phyloP scores from a whole-genome alignment of 306 rosid genomes.

The Senna tora region DNA sequence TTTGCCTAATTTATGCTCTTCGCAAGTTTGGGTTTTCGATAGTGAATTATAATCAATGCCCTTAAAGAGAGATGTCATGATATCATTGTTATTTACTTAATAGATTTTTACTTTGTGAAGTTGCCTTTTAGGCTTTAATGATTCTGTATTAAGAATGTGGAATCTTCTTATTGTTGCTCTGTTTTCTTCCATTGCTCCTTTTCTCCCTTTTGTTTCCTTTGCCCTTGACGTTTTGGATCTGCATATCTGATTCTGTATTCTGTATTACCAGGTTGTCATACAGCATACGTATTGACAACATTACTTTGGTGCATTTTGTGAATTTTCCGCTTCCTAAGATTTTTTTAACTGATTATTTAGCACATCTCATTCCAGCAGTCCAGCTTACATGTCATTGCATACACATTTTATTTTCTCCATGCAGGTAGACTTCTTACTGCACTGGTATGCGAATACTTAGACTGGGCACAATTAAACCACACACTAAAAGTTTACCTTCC shows the following conservation, averaged over 20 bases:
- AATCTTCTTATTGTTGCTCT: background rate
- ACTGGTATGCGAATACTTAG: slow-evolving; percentile 86
- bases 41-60: too few species aligned
- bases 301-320: background rate
- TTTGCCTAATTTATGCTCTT: too few species aligned
- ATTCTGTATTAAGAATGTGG: background rate
- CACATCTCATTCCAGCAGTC: background rate
- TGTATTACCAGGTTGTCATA: background rate
- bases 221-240: background rate
- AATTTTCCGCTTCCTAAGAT: background rate
- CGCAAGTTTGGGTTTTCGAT: too few species aligned
- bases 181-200: too few species aligned
- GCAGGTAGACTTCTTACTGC: slow-evolving; percentile 97
- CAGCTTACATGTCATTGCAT: background rate
- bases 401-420: slow-evolving; percentile 26
- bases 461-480: slow-evolving; percentile 97
- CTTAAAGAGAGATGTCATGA: too few species aligned
- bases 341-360: background rate
- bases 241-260: background rate
- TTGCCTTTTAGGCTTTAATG: background rate
- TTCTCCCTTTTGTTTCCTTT: background rate
- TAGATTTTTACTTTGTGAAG: background rate
- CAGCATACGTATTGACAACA: background rate
- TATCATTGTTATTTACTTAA: too few species aligned
- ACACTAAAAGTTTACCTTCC: slow-evolving; percentile 93